Percentiles rank a stretch among this genome's conserved stretches.
phyloP scores from a whole-genome alignment of 352 stramenopile species.

The Phytopythium chamaehyphon region DNA sequence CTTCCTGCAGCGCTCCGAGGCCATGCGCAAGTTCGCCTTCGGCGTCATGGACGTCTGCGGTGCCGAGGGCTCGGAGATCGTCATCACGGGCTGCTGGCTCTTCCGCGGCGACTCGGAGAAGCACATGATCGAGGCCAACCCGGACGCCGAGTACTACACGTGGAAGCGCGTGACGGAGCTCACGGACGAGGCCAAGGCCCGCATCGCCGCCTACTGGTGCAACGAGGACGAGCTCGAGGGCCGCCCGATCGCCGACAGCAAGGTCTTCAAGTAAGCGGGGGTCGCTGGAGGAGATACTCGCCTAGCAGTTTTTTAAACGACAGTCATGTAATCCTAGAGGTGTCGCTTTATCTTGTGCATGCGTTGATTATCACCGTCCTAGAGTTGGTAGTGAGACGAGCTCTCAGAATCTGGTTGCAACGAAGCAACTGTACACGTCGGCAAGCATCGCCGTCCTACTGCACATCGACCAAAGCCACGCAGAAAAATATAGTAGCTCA shows the following conservation, averaged over 20 bases:
- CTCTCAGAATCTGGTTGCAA: too few species aligned
- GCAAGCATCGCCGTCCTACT: too few species aligned
- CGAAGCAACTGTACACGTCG: too few species aligned
- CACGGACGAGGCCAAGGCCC: constrained; percentile 68
- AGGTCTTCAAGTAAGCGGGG: constrained; percentile 92
- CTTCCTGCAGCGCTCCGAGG: constrained; percentile 91
- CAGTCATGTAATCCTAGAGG: too few species aligned
- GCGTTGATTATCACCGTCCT: too few species aligned
- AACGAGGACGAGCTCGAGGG: constrained; percentile 87
- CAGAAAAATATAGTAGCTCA: too few species aligned
- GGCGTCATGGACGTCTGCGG: constrained; percentile 82
- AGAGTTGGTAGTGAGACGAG: too few species aligned
- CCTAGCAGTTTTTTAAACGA: too few species aligned
- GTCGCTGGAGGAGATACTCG: not conserved
- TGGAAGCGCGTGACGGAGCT: constrained; percentile 85
- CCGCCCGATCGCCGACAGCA: constrained; percentile 86
- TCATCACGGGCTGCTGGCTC: constrained; percentile 90
- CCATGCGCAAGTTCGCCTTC: constrained; percentile 92
- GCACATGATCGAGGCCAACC: constrained; percentile 88
- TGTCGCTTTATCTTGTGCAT: not conserved
- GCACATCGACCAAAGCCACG: too few species aligned
- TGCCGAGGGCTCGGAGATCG: constrained; percentile 59
- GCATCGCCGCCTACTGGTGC: constrained; percentile 88
- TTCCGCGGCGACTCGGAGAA: constrained; percentile 86
- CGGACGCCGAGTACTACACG: constrained; percentile 92